Evolutionary conservation across 2,329 filamentous ascomycete species (phyloP), one percentile per base, ranked within the genome.

Genomic region (Ophiostoma tasmaniense): DNA sequence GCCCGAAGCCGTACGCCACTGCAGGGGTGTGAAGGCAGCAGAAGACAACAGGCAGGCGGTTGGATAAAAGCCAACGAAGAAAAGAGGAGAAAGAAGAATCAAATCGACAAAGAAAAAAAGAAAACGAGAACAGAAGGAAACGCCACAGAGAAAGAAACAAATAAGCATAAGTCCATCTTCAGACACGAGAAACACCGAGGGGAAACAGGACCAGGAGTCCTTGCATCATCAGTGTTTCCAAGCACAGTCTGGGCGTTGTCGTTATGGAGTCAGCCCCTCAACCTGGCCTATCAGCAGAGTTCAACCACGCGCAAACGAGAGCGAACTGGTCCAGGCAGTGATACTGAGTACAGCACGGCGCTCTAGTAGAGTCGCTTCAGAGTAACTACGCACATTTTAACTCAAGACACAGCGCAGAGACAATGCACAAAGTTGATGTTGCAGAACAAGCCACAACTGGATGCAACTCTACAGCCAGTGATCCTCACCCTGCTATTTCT

Each of bases 121-220:
- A 42, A 8, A 14, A 50, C 6, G 17, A 11, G 45, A 68, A 39
- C 7, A 45, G 10, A 61, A 28, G 8, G 8, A 66, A 28, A n/a
- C n/a, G n/a, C n/a, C n/a, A n/a, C n/a, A n/a, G n/a, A 42, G 13
- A 25, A 59, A 25, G 22, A n/a, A 39, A 25, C 37, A 64, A 62
- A 62, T 11, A n/a, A 22, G 59, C 55, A 61, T 17, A 61, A 25
- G n/a, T 30, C 22, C 25, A 30, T 22, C 22, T 52, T 8, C 8
- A 28, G 22, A 68, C 3, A 42, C 8, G 30, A 5, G 64, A 42
- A 55, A 68, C 35, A 65, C 4, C 50, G 22, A 17, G 10, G 28
- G n/a, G 35, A 30, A 64, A 45, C 64, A 35, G 62, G n/a, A 66
- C 52, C 61, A 66, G 50, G 59, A 39, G 66, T 14, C 30, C 17